Percentiles rank a stretch among this genome's conserved stretches.
These are phyloP conservation scores for Phaeoacremonium minimum DNA, from an alignment of 2,329 filamentous ascomycete species.

Conservation along the genomic window DNA sequence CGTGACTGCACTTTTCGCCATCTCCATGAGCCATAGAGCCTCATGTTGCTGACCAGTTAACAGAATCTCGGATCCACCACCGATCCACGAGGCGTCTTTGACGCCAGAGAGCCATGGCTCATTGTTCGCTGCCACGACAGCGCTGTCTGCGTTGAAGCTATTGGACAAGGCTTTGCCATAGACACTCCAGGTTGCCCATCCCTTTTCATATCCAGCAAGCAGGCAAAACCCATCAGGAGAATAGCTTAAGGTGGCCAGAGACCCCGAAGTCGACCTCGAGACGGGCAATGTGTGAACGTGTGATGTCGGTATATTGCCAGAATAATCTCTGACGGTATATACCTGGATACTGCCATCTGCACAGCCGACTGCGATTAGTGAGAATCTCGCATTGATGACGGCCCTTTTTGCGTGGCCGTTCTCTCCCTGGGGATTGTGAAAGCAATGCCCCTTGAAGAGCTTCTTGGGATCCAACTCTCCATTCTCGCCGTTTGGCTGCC, in stretches of 20 bases:
- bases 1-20: slow-evolving; percentile 88
- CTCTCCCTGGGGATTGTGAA: slow-evolving; percentile 66
- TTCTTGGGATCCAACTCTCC: slow-evolving; percentile 52
- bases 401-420: slow-evolving; percentile 64
- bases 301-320: slow-evolving; percentile 84
- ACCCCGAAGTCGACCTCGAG: slow-evolving; percentile 63
- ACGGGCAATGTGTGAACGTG: slow-evolving; percentile 70
- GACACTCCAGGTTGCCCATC: slow-evolving; percentile 96
- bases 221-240: slow-evolving; percentile 95
- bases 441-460: slow-evolving; percentile 86
- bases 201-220: slow-evolving; percentile 86
- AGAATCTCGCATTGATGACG: slow-evolving; percentile 92
- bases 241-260: slow-evolving; percentile 72
- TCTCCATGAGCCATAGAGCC: slow-evolving; percentile 81
- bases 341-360: slow-evolving; percentile 74
- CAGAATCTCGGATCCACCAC: slow-evolving; percentile 80
- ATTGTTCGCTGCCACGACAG: slow-evolving; percentile 60
- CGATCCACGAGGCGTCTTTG: slow-evolving; percentile 77
- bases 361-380: slow-evolving; percentile 83
- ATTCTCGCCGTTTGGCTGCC: slow-evolving; percentile 31
- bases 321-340: slow-evolving; percentile 92
- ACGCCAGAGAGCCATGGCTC: slow-evolving; percentile 86
- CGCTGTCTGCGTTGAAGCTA: slow-evolving; percentile 70
- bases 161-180: slow-evolving; percentile 87
- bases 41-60: slow-evolving; percentile 68